phyloP scores from a whole-genome alignment of 2,329 filamentous ascomycete species.

The Colletotrichum liaoningense region DNA sequence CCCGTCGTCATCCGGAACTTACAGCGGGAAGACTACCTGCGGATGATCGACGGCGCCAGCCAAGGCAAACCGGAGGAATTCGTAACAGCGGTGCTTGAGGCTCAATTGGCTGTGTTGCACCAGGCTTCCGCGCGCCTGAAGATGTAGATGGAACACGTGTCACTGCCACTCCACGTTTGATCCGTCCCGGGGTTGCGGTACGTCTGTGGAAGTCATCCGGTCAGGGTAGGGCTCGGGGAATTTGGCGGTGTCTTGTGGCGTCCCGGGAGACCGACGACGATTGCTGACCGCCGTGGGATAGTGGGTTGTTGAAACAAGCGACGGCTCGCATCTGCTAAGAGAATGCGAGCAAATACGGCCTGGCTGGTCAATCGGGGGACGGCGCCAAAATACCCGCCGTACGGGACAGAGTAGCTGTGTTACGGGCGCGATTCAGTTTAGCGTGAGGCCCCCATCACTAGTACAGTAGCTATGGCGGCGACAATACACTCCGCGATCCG shows the following conservation, averaged over 20 bases:
- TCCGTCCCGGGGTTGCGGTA: not conserved
- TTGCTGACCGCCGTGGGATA: not conserved
- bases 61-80: conserved; percentile 36
- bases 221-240: not conserved
- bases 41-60: conserved; percentile 37
- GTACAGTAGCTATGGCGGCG: not conserved
- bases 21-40: conserved; percentile 36
- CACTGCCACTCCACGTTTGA: not conserved
- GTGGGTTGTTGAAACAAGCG: not conserved
- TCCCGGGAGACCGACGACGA: not conserved
- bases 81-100: conserved; percentile 23
- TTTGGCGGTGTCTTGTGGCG: not conserved
- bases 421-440: not conserved
- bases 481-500: not conserved
- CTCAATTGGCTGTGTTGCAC: conserved; percentile 24
- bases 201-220: not conserved
- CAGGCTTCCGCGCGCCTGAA: conserved; percentile 11
- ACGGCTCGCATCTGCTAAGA: not conserved
- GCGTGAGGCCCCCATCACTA: not conserved
- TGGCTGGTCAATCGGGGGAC: not conserved
- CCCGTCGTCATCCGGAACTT: conserved; percentile 36
- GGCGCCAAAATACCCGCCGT: not conserved
- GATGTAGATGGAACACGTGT: too few relatives aligned
- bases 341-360: conserved; percentile 13
- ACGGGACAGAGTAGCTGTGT: not conserved